Base-by-base conservation (phyloP, 225 moss, liverwort and hornwort species). In the Polytrichum commune region DNA sequence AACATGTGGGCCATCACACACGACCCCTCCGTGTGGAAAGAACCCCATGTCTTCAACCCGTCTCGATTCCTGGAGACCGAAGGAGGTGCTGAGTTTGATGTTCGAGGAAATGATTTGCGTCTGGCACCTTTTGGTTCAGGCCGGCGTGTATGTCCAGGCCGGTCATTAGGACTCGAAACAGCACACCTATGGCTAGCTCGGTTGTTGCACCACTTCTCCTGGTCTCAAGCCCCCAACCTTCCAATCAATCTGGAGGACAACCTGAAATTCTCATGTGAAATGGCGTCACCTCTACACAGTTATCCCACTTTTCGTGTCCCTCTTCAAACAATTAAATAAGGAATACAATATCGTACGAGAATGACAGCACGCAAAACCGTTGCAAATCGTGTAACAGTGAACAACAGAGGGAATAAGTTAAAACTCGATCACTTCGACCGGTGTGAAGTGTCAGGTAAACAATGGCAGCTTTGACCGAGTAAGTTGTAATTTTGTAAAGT, bases 1-100 rank as follows among this genome's bases (percentile, higher is more conserved):
- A 93, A 93, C 76, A 90, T 90, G 90, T 90, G 90, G 90, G 88
- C 92, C 1, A 93, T 93, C 3, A 85, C 81, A 27, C 90, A 85
- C 1, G 86, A 90, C 35, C 33, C 81, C 4, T 64, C 66, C 0
- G 0, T 82, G 0, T 89, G 91, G 83, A 2, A 58, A 0, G 66
- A 85, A 0, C 86, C 91, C 1, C 7, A 76, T 0, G 53, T 70
- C 4, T 93, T 93, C 24, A 68, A 78, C 5, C 93, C 93, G 1
- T 53, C 68, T 2, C 68, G 88, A 0, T 93, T 93, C 25, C 0
- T 86, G 10, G 35, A 29, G 7, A 16, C 22, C 0, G 62, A 70
- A 10, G 70, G 75, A 0, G 82, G 81, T 0, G 19, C 32, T 0
- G 72, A 81, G 0, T 19, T 90, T 1, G 93, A 93, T 9, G 78